Conservation (phyloP, 768 basidiomycete species). For the Pleurotus eryngii region DNA sequence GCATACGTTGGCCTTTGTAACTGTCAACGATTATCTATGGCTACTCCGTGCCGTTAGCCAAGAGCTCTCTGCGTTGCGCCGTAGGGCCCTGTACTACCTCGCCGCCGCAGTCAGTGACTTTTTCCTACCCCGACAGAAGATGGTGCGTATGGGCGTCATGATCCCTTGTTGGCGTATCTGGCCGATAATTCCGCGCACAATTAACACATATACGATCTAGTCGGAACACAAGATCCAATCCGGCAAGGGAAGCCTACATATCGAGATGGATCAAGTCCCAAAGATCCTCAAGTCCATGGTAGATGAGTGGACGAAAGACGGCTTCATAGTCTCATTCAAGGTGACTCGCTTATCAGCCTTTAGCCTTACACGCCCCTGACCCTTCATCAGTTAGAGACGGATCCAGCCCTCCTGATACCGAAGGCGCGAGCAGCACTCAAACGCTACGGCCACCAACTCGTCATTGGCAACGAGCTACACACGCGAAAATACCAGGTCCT, state of each 20-base stretch:
- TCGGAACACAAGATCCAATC: slow-evolving; percentile 99
- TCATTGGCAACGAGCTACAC: slow-evolving; percentile 95
- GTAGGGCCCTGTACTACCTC: slow-evolving; percentile 88
- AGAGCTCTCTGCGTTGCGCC: slow-evolving; percentile 66
- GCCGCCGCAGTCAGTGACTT: slow-evolving; percentile 99
- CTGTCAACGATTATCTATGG: slow-evolving; percentile 96
- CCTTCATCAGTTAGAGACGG: slow-evolving; percentile 81
- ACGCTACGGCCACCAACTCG: slow-evolving; percentile 95
- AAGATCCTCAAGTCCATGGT: slow-evolving; percentile 94
- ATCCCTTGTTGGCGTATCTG: neutral
- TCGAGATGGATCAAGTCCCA: slow-evolving; percentile 99
- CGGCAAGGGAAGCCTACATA: slow-evolving; percentile 85
- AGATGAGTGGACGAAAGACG: slow-evolving; percentile 87
- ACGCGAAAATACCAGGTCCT: slow-evolving; percentile 90
- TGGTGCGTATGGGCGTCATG: slow-evolving; percentile 52
- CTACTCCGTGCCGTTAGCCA: slow-evolving; percentile 79
- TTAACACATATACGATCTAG: slow-evolving; percentile 34
- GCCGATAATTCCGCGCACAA: neutral
- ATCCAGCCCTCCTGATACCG: slow-evolving; percentile 75
- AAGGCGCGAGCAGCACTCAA: slow-evolving; percentile 87
- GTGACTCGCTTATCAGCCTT: slow-evolving; percentile 33
- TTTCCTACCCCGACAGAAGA: slow-evolving; percentile 86
- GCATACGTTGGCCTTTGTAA: slow-evolving; percentile 86
- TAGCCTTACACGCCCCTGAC: neutral
- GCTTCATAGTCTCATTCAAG: slow-evolving; percentile 97